These are phyloP conservation scores for Candida boidinii DNA, from an alignment of 805 yeast genomes.

Conservation along the genomic window DNA sequence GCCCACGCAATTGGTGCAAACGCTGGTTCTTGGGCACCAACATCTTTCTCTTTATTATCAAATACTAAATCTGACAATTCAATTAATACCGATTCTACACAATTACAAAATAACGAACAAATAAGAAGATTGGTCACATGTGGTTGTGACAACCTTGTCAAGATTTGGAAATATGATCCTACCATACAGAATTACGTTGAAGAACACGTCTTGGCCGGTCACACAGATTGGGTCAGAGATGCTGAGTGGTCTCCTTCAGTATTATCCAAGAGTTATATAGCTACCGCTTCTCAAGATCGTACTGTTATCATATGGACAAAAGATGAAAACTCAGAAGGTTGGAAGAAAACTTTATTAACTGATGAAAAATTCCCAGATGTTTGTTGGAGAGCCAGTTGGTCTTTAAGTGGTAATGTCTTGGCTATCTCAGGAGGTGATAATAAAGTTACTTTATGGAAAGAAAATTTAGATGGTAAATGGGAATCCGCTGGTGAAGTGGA, in stretches of 20 bases:
- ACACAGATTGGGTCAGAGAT: slow-evolving; percentile 97
- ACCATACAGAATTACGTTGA: slow-evolving; percentile 48
- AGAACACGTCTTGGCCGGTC: slow-evolving; percentile 80
- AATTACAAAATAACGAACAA: slow-evolving; percentile 26
- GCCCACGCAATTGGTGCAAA: slow-evolving; percentile 95
- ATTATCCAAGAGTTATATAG: slow-evolving; percentile 79
- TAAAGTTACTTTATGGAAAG: slow-evolving; percentile 94
- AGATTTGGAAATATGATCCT: slow-evolving; percentile 74
- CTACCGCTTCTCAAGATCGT: slow-evolving; percentile 94
- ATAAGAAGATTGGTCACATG: slow-evolving; percentile 82
- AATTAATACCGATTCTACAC: neutral
- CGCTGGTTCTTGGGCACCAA: slow-evolving; percentile 92
- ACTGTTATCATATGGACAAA: slow-evolving; percentile 95
- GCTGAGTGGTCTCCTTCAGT: slow-evolving; percentile 97
- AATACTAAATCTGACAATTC: neutral
- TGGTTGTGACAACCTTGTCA: slow-evolving; percentile 91
- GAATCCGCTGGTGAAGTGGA: slow-evolving; percentile 96
- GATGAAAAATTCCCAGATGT: slow-evolving; percentile 90
- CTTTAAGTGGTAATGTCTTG: slow-evolving; percentile 87
- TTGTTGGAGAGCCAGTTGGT: slow-evolving; percentile 98
- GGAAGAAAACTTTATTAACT: slow-evolving; percentile 75
- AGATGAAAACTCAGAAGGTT: slow-evolving; percentile 26
- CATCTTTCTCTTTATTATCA: slow-evolving; percentile 19
- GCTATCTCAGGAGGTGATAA: slow-evolving; percentile 97
- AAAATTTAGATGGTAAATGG: slow-evolving; percentile 88